Evolutionary conservation across 805 yeast genomes (phyloP), one percentile per base, ranked within the genome.

Genomic region (Candida sithepensis): DNA sequence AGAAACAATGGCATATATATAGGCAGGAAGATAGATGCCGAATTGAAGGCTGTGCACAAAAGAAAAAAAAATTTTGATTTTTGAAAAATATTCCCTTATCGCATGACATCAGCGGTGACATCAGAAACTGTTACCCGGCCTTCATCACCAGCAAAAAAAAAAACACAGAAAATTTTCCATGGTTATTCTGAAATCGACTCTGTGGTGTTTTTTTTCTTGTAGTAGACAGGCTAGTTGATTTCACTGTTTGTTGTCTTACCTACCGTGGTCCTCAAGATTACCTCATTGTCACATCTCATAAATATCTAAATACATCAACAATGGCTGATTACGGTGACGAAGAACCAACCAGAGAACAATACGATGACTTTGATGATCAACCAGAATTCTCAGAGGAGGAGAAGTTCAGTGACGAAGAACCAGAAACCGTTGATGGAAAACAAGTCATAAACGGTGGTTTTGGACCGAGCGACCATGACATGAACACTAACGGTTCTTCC

Each of bases 321-420:
- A 78, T 78, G 84, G 77, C 82, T 52, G 83, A 78, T 53, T 75
- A 74, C 74, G 77, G 71, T 34, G 82, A 76, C 46, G 78, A 87
- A 66, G 90, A 84, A 36, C 54, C 52, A 43, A 84, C 77, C 43
- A 78, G 75, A 46, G 89, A 84, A 60, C 72, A 80, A 68, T 82
- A 68, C 58, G 95, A 81, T 56, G 96, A 90, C 59, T 87, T 85
- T 66, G 91, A 83, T 53, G 96, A 85, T 52, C 51, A 49, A 28
- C 61, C 53, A 14, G 62, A 59, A 20, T 53, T 61, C 46, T 89
- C 86, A 60, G 70, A 64, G 16, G 64, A 60, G 39, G 66, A 64
- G 39, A 59, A 58, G 26, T 70, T 66, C 52, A 72, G 75, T 40
- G 79, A 76, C 39, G 77, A 65, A 36, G 79, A 74, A 21, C 70